Evolutionary conservation across 129 eudicot species (phyloP), one percentile per base, ranked within the genome.

Genomic region (Calendula officinalis): DNA sequence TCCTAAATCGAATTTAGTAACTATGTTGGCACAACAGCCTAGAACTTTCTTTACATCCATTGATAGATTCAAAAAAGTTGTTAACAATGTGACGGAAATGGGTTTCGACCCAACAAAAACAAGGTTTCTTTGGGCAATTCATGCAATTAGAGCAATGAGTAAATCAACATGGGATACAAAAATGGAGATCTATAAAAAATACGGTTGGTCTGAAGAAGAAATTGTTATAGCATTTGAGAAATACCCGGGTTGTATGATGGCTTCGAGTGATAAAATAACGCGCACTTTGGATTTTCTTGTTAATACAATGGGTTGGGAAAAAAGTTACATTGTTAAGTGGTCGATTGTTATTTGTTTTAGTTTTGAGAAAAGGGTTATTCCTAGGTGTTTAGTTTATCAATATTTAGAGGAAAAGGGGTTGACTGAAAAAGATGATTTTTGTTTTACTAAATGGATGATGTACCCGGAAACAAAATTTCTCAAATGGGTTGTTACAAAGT

Each of bases 161-260:
- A 72, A 69, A 73, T 49, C 71, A 0, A 79, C 78, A 38, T 83
- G 89, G 89, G 74, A 66, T 48, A 73, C 57, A 45, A 83, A 83
- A 11, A 36, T 80, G 38, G 76, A 76, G 67, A 56, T 65, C 51
- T 80, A 55, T 56, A 73, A 76, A 71, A 80, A 56, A 27, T 76
- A 71, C 66, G 81, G 90, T 64, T 84, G 71, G 79, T 56, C 44
- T 56, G 12, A 56, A 36, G 62, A 56, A n/a, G 62, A 56, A 5
- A 56, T 56, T 35, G 7, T 34, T 35, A 35, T 14, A 52, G 86
- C 86, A 5, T 84, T 84, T 54, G 66, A 60, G 71, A 80, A 65
- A 56, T 49, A 56, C 56, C 83, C 80, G 22, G 62, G 67, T 22
- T 80, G 67, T 70, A 77, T 84, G 80, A 71, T 59, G 66, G 52